Evolutionary conservation across 805 yeast genomes (phyloP).

Genomic region (Wickerhamiella musiphila): DNA sequence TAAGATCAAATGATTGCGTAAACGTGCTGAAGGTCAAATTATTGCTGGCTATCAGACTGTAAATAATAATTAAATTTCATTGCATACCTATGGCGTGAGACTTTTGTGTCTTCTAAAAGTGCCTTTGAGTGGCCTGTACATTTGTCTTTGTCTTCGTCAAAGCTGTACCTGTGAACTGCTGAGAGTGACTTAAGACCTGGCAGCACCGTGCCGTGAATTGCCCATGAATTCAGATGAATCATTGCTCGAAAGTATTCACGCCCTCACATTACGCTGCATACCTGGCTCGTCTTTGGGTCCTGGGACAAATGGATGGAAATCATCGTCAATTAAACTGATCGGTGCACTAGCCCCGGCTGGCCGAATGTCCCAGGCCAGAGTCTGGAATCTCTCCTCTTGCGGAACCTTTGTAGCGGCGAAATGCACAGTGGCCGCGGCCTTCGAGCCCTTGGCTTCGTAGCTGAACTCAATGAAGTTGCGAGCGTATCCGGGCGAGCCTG

Average conservation of each 20-base stretch:
- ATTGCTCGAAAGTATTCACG: no score
- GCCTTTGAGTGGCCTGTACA: no score
- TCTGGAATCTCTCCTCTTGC: conserved; percentile 37
- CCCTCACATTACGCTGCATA: conserved; percentile 2
- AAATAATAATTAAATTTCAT: no score
- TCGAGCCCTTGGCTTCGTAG: conserved; percentile 55
- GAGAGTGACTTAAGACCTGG: no score
- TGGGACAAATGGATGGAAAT: conserved; percentile 21
- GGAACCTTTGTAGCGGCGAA: conserved; percentile 58
- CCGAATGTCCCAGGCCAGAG: conserved; percentile 45
- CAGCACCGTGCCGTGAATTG: no score
- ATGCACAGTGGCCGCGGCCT: conserved; percentile 32
- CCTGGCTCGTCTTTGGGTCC: conserved; percentile 19
- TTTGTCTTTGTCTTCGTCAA: no score
- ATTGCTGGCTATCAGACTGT: no score
- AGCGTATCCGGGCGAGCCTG: conserved; percentile 70
- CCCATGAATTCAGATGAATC: no score
- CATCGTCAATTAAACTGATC: conserved; percentile 35
- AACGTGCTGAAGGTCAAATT: no score
- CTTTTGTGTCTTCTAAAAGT: no score
- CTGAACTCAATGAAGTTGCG: conserved; percentile 60
- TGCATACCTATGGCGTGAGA: no score
- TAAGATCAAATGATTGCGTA: conserved; percentile 93
- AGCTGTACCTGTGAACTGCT: no score
- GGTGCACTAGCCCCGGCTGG: conserved; percentile 29